Conservation (phyloP, 306 rosid genomes). For the Dalbergia cultrata region DNA sequence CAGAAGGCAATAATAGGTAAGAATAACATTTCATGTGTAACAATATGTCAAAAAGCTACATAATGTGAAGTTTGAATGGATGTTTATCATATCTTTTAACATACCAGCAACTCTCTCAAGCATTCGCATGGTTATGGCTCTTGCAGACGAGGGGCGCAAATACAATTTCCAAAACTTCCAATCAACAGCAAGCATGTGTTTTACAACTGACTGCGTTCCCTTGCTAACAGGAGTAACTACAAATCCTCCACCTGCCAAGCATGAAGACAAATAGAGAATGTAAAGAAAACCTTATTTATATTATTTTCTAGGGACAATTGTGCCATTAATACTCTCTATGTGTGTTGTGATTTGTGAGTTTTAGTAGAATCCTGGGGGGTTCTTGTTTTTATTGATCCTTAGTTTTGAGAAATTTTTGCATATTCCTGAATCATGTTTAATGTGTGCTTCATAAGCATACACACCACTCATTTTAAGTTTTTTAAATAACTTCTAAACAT, state of each 20-base stretch:
- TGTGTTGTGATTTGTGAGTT: too few species aligned
- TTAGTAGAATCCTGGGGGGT: background rate
- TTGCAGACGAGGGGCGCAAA: conserved; percentile 69
- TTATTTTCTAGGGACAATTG: background rate
- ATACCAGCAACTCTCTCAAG: conserved; percentile 85
- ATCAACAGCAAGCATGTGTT: conserved; percentile 92
- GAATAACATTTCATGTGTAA: background rate
- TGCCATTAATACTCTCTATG: background rate
- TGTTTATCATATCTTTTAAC: conserved; percentile 8
- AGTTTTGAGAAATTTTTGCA: background rate
- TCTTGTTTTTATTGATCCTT: conserved; percentile 7
- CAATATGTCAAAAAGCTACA: background rate
- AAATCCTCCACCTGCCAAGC: conserved; percentile 84
- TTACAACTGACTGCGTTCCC: conserved; percentile 79
- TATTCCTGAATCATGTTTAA: too few species aligned
- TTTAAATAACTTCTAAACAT: too few species aligned
- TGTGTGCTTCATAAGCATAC: too few species aligned
- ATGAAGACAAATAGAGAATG: background rate
- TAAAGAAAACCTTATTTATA: background rate
- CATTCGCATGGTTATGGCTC: conserved; percentile 78
- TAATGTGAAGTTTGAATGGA: background rate
- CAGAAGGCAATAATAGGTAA: background rate
- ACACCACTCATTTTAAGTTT: too few species aligned
- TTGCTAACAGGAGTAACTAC: conserved; percentile 79
- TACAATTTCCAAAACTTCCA: conserved; percentile 90